Percentiles rank a stretch among this genome's conserved stretches.
Evolutionary conservation across 2,329 filamentous ascomycete species (phyloP).

Genomic region (Aspergillus persii): DNA sequence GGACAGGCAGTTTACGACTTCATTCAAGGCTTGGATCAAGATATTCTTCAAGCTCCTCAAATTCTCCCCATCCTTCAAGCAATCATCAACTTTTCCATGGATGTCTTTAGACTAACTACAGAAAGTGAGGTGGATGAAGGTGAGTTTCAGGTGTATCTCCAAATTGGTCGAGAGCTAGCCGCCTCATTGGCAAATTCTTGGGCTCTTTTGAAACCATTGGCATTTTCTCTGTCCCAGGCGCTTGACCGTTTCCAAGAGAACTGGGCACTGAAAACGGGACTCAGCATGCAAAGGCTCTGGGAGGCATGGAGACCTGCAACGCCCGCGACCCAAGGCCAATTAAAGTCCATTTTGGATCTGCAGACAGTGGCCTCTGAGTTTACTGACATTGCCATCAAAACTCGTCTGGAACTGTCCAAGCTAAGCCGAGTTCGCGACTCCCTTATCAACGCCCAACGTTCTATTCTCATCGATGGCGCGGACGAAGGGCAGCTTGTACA

Average conservation of each 20-base stretch:
- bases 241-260: conserved; percentile 63
- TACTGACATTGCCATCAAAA: conserved; percentile 36
- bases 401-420: conserved; percentile 35
- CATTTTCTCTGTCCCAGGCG: conserved; percentile 25
- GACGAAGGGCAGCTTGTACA: conserved; percentile 36
- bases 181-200: conserved; percentile 32
- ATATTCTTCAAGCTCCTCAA: conserved; percentile 24
- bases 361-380: conserved; percentile 38
- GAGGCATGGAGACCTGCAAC: conserved; percentile 63
- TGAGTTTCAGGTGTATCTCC: conserved; percentile 55
- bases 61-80: conserved; percentile 27
- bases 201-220: conserved; percentile 26
- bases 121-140: conserved; percentile 50
- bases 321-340: conserved; percentile 36
- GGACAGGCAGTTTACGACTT: conserved; percentile 36
- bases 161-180: conserved; percentile 36
- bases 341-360: conserved; percentile 35
- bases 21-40: conserved; percentile 30
- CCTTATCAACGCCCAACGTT: conserved; percentile 38
- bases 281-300: conserved; percentile 81
- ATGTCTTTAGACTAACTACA: conserved; percentile 46
- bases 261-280: conserved; percentile 71
- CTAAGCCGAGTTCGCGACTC: conserved; percentile 37
- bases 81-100: conserved; percentile 48
- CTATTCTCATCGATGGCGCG: conserved; percentile 36